Base-by-base conservation (phyloP, 2,329 filamentous ascomycete species). In the Neophaeococcomyces aloes region DNA sequence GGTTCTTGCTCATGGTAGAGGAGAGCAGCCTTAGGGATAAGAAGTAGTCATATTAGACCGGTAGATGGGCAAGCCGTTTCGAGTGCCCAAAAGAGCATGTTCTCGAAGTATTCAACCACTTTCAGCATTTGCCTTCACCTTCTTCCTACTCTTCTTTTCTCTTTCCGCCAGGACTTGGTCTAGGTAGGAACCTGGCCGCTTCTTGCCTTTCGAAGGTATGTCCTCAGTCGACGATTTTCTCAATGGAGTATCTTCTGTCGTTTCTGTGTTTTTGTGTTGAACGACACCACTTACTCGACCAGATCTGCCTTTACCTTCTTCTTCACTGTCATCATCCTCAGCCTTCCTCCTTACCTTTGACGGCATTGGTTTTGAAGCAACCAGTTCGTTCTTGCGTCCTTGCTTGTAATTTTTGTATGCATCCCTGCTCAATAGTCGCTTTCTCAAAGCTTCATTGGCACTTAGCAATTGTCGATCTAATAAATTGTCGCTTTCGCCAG, bases 151-250 rank as follows among this genome's bases (percentile, higher is more conserved):
- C 46, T 55, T 55, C 23, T 45, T 45, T 7, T 44, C 49, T 23
- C 53, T 46, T 23, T 51, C 45, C 10, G 53, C 53, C 3, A 55
- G 51, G n/a, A 55, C 32, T 37, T 55, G 44, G 42, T 52, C 52
- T 7, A 53, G 47, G 34, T 53, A 53, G 35, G 49, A 55, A 10
- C 46, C 40, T 6, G 45, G 49, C 6, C 51, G 47, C 34, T 49
- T 53, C 35, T 48, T 49, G n/a, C 17, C 13, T 25, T 10, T 38
- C n/a, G 38, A 13, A 14, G 10, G 21, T 10, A n/a, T 3, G 27
- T 21, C 18, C 8, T 5, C 23, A n/a, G 2, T 2, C 15, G 18
- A 11, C 8, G 15, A 18, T 14, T 33, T 18, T 18, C 18, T 5
- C 23, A 19, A 10, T 7, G 29, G 13, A 13, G 36, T 19, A n/a